A percentile compares a stretch with the other conserved stretches of the same genome.
phyloP scores from a whole-genome alignment of 805 yeast species.

The Millerozyma miso region DNA sequence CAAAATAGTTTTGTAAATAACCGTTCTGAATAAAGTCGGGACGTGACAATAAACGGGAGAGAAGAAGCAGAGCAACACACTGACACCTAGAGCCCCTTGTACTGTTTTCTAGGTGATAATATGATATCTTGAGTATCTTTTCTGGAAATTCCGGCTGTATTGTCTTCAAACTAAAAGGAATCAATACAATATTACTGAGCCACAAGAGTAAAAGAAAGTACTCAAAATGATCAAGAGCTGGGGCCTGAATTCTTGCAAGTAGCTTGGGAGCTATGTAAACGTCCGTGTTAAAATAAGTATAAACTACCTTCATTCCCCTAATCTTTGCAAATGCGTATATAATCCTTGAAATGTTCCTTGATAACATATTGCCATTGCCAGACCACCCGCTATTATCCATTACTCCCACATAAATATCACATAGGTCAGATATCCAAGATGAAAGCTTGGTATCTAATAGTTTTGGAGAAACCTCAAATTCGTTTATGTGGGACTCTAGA shows the following conservation, averaged over 20 bases:
- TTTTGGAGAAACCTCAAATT: constrained; percentile 53
- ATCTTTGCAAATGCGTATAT: constrained; percentile 63
- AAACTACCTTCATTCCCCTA: constrained; percentile 58
- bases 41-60: constrained; percentile 53
- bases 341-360: constrained; percentile 24
- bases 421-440: constrained; percentile 25
- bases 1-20: constrained; percentile 17
- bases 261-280: constrained; percentile 44
- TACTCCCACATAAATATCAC: constrained; percentile 17
- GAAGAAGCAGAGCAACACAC: constrained; percentile 46
- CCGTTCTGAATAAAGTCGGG: constrained; percentile 32
- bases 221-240: constrained; percentile 17
- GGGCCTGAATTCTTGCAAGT: constrained; percentile 7
- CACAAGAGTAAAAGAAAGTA: constrained; percentile 53
- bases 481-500: constrained; percentile 18
- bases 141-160: constrained; percentile 30
- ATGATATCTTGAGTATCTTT: constrained; percentile 32
- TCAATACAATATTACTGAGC: constrained; percentile 65
- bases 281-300: constrained; percentile 59
- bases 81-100: constrained; percentile 54
- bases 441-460: constrained; percentile 42
- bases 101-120: constrained; percentile 23
- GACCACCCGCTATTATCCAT: neutral
- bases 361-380: constrained; percentile 2
- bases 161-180: constrained; percentile 62